phyloP scores from a whole-genome alignment of 2,329 filamentous ascomycete species.

The Trichoderma polysporum region DNA sequence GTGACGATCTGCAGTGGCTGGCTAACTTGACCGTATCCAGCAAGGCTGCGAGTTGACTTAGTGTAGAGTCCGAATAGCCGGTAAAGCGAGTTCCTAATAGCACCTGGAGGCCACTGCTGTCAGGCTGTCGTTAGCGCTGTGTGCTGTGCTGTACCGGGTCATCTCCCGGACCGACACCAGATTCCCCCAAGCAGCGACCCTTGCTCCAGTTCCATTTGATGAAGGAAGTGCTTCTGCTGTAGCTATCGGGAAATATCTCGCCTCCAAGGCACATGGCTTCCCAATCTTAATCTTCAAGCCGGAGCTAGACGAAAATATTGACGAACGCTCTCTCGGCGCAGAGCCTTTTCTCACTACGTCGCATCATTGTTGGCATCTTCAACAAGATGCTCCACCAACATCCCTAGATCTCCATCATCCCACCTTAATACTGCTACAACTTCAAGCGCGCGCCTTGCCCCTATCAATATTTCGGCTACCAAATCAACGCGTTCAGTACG shows the following conservation, averaged over 20 bases:
- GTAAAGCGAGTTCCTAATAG: not conserved
- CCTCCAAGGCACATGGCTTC: not conserved
- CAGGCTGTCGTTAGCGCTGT: not conserved
- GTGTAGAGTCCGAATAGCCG: not conserved
- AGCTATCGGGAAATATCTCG: not conserved
- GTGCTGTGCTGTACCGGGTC: conserved; percentile 28
- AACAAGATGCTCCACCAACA: conserved; percentile 32
- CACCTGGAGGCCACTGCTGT: not conserved
- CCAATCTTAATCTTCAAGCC: not conserved
- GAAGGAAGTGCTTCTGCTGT: not conserved
- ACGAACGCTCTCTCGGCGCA: conserved; percentile 14
- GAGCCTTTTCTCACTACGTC: not conserved
- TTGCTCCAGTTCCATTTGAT: conserved; percentile 22
- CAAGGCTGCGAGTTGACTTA: not conserved
- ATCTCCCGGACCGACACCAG: conserved; percentile 37
- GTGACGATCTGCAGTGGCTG: not conserved
- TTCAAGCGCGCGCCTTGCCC: conserved; percentile 17
- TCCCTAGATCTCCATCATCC: conserved; percentile 25
- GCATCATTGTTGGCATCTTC: conserved; percentile 20
- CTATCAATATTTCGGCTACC: not conserved
- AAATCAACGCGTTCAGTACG: not conserved
- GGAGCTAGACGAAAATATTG: conserved; percentile 20
- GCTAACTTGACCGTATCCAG: not conserved
- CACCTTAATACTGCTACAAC: conserved; percentile 26
- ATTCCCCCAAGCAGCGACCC: conserved; percentile 1